A percentile compares a stretch with the other conserved stretches of the same genome.
Conservation (phyloP, 2,329 filamentous ascomycete species). For the Tympanopsis confertula region DNA sequence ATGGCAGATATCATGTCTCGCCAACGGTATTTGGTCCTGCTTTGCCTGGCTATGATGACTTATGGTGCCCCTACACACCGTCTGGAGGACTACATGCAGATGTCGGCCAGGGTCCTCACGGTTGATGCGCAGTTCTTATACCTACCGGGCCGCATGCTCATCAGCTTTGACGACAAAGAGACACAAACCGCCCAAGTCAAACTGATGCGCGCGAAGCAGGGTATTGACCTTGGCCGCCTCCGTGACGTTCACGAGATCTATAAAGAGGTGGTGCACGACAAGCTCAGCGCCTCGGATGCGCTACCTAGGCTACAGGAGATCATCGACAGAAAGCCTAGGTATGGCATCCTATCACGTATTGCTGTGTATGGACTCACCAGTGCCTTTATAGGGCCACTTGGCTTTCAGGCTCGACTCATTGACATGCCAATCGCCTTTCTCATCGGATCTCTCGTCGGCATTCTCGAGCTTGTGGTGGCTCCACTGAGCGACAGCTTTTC, state of each 20-base stretch:
- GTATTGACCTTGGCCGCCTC: conserved; percentile 63
- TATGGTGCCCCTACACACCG: conserved; percentile 62
- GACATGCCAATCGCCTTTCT: conserved; percentile 70
- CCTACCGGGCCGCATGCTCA: conserved; percentile 61
- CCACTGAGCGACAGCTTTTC: conserved; percentile 62
- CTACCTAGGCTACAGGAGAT: conserved; percentile 47
- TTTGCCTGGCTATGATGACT: conserved; percentile 56
- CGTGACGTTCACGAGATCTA: conserved; percentile 68
- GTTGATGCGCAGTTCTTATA: conserved; percentile 60
- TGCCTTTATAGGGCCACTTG: conserved; percentile 66
- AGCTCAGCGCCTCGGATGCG: conserved; percentile 59
- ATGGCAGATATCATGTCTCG: conserved; percentile 38
- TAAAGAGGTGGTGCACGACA: conserved; percentile 69
- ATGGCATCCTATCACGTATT: conserved; percentile 41
- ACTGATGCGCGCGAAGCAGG: conserved; percentile 56
- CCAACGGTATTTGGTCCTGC: conserved; percentile 52
- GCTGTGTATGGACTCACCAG: conserved; percentile 66
- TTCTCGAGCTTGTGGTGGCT: conserved; percentile 63
- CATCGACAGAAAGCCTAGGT: conserved; percentile 31
- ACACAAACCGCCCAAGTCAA: conserved; percentile 72
- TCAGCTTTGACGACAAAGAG: conserved; percentile 48
- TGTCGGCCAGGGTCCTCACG: conserved; percentile 53
- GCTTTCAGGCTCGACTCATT: conserved; percentile 64
- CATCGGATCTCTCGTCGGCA: conserved; percentile 62
- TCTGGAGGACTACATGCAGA: conserved; percentile 59